Conservation (phyloP, 2,329 filamentous ascomycete species). For the Lecanoromycetidae sp. region DNA sequence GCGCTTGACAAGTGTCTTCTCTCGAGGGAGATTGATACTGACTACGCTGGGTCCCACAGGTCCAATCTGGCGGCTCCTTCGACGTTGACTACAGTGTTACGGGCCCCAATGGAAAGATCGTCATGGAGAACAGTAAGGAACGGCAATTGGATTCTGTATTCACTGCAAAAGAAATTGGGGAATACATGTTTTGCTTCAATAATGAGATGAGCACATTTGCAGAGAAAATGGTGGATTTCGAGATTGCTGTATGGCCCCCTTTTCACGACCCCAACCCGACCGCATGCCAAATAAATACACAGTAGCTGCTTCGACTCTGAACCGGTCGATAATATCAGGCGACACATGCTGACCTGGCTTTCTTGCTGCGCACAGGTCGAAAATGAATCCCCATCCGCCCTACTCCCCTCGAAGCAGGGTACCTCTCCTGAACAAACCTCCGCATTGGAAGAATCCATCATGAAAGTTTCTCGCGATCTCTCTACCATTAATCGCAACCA, state of each 20-base stretch:
- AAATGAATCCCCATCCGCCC: conserved; percentile 68
- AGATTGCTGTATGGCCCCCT: conserved; percentile 59
- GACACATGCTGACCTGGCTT: neutral
- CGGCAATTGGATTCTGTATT: conserved; percentile 97
- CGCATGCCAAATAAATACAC: neutral
- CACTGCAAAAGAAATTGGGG: conserved; percentile 73
- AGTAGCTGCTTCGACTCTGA: neutral
- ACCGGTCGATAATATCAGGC: too few relatives aligned
- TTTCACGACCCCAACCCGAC: neutral
- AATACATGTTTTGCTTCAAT: conserved; percentile 96
- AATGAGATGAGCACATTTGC: conserved; percentile 97
- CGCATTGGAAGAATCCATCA: conserved; percentile 81
- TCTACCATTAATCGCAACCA: conserved; percentile 94
- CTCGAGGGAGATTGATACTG: neutral
- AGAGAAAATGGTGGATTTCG: conserved; percentile 96
- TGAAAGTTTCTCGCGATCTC: conserved; percentile 84
- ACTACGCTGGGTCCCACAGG: conserved; percentile 39
- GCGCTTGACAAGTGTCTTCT: neutral
- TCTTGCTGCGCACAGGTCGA: conserved; percentile 55
- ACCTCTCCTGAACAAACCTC: conserved; percentile 80
- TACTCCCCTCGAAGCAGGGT: conserved; percentile 81
- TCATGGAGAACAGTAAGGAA: conserved; percentile 80
- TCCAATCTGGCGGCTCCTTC: conserved; percentile 96
- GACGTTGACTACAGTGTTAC: conserved; percentile 88
- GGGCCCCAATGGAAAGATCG: conserved; percentile 66